phyloP scores from a whole-genome alignment of 257 asterid species.

The Jasminum sambac region DNA sequence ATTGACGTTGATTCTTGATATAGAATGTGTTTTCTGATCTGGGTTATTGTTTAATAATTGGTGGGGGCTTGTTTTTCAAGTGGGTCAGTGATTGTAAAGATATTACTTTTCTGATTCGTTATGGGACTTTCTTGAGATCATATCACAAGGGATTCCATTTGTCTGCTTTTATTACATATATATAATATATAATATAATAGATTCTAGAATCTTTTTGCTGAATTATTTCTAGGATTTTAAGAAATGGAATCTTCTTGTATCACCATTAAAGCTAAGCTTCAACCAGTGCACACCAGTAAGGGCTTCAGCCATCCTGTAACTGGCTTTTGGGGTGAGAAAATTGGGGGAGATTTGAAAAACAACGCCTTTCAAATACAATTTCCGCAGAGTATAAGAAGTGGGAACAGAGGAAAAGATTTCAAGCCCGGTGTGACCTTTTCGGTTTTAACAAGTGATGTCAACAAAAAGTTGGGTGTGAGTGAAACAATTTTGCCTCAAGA shows the following conservation, averaged over 20 bases:
- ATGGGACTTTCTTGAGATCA: conserved; percentile 9
- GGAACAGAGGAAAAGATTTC: conserved; percentile 27
- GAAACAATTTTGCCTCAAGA: neutral
- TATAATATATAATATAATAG: neutral
- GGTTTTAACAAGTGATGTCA: conserved; percentile 63
- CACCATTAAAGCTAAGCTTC: conserved; percentile 42
- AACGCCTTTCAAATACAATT: conserved; percentile 29
- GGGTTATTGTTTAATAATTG: conserved; percentile 6
- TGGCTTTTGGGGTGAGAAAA: conserved; percentile 52
- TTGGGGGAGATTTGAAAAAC: conserved; percentile 37
- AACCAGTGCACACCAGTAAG: conserved; percentile 31
- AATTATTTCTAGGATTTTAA: conserved; percentile 16
- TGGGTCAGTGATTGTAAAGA: conserved; percentile 12
- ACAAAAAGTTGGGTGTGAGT: conserved; percentile 62
- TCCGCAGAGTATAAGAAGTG: conserved; percentile 33
- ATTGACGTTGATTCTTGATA: conserved; percentile 3
- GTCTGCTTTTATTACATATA: no score
- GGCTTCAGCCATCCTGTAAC: conserved; percentile 21
- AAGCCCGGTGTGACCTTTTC: conserved; percentile 65
- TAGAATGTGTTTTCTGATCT: conserved; percentile 21
- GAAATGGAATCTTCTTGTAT: conserved; percentile 64
- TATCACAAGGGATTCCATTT: neutral
- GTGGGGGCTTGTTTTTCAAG: conserved; percentile 2
- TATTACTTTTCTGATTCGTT: conserved; percentile 15
- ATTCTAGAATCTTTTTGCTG: conserved; percentile 20